Conservation (phyloP, 2,329 filamentous ascomycete species). For the Epichloe sp. region DNA sequence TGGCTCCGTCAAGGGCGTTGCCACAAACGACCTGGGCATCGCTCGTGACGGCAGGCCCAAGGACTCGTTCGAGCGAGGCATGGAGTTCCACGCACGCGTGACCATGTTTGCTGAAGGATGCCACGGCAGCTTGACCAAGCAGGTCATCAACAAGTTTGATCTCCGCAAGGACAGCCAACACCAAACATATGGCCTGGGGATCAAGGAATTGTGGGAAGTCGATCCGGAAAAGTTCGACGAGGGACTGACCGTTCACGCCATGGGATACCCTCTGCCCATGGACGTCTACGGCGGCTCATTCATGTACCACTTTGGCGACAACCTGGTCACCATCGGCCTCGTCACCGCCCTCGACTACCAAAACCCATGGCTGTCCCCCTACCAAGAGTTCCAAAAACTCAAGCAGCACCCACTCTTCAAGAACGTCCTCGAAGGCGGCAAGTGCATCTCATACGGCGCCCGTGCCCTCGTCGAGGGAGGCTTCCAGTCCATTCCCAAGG, state of each 20-base stretch:
- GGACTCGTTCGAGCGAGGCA: conserved; percentile 84
- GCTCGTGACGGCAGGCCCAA: conserved; percentile 72
- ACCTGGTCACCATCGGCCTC: conserved; percentile 81
- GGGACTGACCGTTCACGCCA: conserved; percentile 73
- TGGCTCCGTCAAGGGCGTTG: conserved; percentile 83
- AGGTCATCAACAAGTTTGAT: conserved; percentile 89
- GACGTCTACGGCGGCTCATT: conserved; percentile 96
- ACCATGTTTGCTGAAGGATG: conserved; percentile 92
- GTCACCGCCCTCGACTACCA: conserved; percentile 91
- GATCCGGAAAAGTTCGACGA: conserved; percentile 83
- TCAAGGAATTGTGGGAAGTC: conserved; percentile 98
- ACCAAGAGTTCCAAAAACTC: conserved; percentile 94
- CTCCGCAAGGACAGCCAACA: conserved; percentile 77
- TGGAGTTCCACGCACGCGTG: conserved; percentile 91
- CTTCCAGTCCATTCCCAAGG: conserved; percentile 95
- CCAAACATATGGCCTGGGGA: conserved; percentile 86
- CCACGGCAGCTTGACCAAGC: conserved; percentile 89
- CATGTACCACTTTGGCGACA: conserved; percentile 99
- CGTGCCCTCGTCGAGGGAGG: conserved; percentile 91
- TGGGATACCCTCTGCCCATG: conserved; percentile 80
- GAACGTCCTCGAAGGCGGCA: conserved; percentile 80
- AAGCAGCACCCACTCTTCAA: conserved; percentile 93
- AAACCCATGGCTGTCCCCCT: conserved; percentile 93
- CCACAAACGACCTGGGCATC: conserved; percentile 88
- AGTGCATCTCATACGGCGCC: conserved; percentile 93